phyloP scores from a whole-genome alignment of 306 rosid genomes.

The Dalbergia cochinchinensis region DNA sequence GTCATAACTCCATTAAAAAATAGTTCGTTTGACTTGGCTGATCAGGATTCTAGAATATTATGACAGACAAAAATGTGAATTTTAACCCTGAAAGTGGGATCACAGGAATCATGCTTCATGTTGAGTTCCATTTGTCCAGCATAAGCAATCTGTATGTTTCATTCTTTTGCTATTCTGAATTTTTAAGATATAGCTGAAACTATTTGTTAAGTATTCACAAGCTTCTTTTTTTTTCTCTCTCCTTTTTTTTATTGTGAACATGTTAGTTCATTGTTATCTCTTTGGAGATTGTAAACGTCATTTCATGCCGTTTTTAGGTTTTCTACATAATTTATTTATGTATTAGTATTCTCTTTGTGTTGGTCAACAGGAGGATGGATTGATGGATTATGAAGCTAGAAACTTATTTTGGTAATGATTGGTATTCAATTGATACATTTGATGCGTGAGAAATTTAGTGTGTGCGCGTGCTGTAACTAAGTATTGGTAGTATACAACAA shows the following conservation, averaged over 20 bases:
- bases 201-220: neutral
- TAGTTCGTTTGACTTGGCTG: constrained; percentile 47
- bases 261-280: neutral
- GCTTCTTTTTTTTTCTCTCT: neutral
- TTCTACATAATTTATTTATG: neutral
- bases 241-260: neutral
- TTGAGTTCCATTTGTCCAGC: neutral
- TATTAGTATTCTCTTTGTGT: neutral
- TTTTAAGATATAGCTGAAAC: neutral
- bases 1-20: constrained; percentile 52
- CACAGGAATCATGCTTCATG: constrained; percentile 19
- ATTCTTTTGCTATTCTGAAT: neutral
- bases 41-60: constrained; percentile 42
- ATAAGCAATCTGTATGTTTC: neutral
- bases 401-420: neutral
- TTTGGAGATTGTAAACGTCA: neutral
- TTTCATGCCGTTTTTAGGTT: neutral
- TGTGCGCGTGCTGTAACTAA: neutral
- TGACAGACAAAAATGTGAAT: neutral
- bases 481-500: neutral
- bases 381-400: constrained; percentile 5
- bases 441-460: neutral
- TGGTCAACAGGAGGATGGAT: neutral
- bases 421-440: neutral
- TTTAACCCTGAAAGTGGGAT: constrained; percentile 15